phyloP scores from a whole-genome alignment of 2,329 filamentous ascomycete genomes.

The Exophiala spinifera region DNA sequence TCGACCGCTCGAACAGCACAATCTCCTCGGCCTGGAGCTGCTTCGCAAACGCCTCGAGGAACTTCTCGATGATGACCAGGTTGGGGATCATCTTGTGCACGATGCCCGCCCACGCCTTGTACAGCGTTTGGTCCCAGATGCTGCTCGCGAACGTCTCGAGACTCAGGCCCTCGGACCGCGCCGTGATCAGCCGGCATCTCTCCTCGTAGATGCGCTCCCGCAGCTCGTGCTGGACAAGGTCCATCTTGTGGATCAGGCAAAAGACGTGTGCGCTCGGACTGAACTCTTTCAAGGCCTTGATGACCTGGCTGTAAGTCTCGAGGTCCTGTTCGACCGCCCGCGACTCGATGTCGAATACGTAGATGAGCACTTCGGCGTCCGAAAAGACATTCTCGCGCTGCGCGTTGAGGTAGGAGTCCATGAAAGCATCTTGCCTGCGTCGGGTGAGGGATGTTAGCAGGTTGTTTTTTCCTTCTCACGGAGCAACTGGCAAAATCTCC shows the following conservation, averaged over 20 bases:
- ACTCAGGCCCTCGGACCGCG: conserved; percentile 69
- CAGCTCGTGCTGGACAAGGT: conserved; percentile 77
- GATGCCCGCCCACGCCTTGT: conserved; percentile 97
- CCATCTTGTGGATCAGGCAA: conserved; percentile 98
- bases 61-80: conserved; percentile 78
- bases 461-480: too few species aligned
- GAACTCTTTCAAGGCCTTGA: conserved; percentile 82
- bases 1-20: conserved; percentile 90
- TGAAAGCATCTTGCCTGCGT: conserved; percentile 87
- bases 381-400: conserved; percentile 96
- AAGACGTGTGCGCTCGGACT: conserved; percentile 81
- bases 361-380: conserved; percentile 81
- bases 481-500: too few species aligned
- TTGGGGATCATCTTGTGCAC: conserved; percentile 98
- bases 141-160: conserved; percentile 90
- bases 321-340: conserved; percentile 91
- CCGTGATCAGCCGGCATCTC: conserved; percentile 71
- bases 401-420: conserved; percentile 95
- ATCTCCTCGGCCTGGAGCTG: conserved; percentile 91
- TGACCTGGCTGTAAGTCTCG: conserved; percentile 86
- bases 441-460: not conserved
- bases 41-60: conserved; percentile 76
- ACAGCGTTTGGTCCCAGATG: conserved; percentile 97
- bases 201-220: conserved; percentile 82
- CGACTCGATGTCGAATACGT: conserved; percentile 98